Conservation (phyloP, 2,329 filamentous ascomycete genomes). For the Bipolaris bicolor region DNA sequence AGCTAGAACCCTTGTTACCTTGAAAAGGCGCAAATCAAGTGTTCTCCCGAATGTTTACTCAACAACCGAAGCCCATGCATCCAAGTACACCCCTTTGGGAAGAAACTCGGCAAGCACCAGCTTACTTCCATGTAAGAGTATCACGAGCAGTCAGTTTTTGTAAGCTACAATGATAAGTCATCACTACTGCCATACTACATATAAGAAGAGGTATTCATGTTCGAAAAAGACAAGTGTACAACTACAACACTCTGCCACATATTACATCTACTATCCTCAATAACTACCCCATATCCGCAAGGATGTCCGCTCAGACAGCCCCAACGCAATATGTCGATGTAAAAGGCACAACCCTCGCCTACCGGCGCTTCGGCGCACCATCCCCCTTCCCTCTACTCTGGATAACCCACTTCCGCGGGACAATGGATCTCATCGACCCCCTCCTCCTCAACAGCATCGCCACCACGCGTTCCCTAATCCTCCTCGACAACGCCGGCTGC, state of each 20-base stretch:
- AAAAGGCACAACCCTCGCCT: slow-evolving; percentile 24
- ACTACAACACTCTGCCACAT: neutral
- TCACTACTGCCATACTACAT: neutral
- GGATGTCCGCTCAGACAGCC: slow-evolving; percentile 10
- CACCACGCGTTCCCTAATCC: slow-evolving; percentile 51
- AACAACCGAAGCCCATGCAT: neutral
- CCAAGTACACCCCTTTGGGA: neutral
- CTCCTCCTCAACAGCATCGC: slow-evolving; percentile 54
- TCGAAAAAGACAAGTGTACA: neutral
- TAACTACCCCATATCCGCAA: neutral
- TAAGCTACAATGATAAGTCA: neutral
- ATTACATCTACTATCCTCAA: neutral
- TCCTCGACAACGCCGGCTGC: slow-evolving; percentile 58
- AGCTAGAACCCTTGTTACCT: neutral
- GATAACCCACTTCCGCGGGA: slow-evolving; percentile 31
- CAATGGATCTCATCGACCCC: slow-evolving; percentile 34
- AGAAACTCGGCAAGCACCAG: neutral
- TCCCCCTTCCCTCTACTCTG: slow-evolving; percentile 25
- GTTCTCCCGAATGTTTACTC: neutral
- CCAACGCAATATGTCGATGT: slow-evolving; percentile 14
- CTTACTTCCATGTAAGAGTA: neutral
- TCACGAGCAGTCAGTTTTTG: neutral
- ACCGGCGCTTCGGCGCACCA: slow-evolving; percentile 23
- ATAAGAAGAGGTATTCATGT: neutral
- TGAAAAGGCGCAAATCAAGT: neutral